Base-by-base conservation (phyloP, 352 stramenopile genomes). In the Albugo candida region DNA sequence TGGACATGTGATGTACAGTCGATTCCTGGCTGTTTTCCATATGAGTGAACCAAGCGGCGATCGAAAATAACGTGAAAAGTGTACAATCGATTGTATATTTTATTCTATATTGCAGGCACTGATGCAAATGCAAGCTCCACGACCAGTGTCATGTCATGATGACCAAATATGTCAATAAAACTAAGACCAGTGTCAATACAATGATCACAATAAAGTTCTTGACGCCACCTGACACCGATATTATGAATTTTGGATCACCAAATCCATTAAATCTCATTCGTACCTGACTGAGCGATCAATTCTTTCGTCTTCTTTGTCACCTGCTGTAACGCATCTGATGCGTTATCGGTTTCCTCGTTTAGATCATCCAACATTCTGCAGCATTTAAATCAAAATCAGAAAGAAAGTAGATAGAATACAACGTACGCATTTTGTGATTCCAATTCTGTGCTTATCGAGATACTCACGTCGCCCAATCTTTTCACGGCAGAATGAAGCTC, bases 201-300 rank as follows among this genome's bases (percentile, higher is more conserved):
- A 88, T 84, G 65, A 89, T 86, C 45, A 89, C 65, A 46, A 84
- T 65, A 48, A 86, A 83, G 49, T 83, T 89, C 60, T 84, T 81
- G 66, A 89, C 74, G 48, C 76, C 76, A 44, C 76, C 73, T 81
- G 49, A 8, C 37, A 16, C n/a, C n/a, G 36, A 19, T 18, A 36
- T 14, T 17, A 38, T 36, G 37, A 21, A 24, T 36, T 8, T 13
- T n/a, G 36, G 27, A 17, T 47, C 39, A 13, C 13, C 17, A 43
- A 19, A 43, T 10, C n/a, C n/a, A n/a, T n/a, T n/a, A n/a, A n/a
- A n/a, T n/a, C n/a, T 43, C 8, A 3, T 43, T 3, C 38, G 20
- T 16, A 77, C 65, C 66, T 35, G 76, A 84, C 50, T 89, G 73
- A 34, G 84, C 77, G 52, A 89, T 85, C 18, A 89, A 69, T 55